phyloP scores from a whole-genome alignment of 805 yeast genomes.

The Cyberlindnera bimundalis region DNA sequence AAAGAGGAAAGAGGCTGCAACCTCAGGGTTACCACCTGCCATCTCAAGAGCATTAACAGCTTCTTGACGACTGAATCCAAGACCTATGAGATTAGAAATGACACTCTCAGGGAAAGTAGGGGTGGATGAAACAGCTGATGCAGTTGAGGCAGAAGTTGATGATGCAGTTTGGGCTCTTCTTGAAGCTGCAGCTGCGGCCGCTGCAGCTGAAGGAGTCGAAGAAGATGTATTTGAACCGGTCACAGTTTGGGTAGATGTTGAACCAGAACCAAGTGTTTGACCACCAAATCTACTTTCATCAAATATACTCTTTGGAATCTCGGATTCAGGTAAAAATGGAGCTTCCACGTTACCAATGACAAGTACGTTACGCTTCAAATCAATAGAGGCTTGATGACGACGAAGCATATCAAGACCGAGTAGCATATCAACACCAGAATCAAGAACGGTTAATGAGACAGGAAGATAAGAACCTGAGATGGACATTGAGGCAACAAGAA shows the following conservation, averaged over 20 bases:
- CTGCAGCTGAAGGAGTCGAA: constrained; percentile 14
- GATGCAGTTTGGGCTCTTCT: constrained; percentile 4
- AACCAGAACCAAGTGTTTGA: not conserved
- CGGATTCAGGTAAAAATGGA: constrained; percentile 68
- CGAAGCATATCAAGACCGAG: constrained; percentile 90
- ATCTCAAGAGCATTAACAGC: constrained; percentile 61
- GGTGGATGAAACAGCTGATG: not conserved
- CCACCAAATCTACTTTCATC: not conserved
- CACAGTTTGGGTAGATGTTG: not conserved
- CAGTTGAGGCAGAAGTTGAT: constrained; percentile 8
- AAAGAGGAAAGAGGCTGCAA: constrained; percentile 81
- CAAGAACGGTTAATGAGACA: constrained; percentile 68
- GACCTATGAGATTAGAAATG: constrained; percentile 47
- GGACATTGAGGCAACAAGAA: constrained; percentile 84
- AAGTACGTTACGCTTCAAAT: constrained; percentile 61
- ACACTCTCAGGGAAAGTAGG: constrained; percentile 32
- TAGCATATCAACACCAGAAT: constrained; percentile 67
- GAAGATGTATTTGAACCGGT: not conserved
- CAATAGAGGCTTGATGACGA: constrained; percentile 81
- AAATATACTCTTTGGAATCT: constrained; percentile 45
- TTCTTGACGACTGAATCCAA: constrained; percentile 70
- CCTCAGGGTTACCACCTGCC: constrained; percentile 75
- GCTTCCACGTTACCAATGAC: constrained; percentile 72
- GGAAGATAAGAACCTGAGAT: constrained; percentile 65
- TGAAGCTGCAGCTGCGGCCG: constrained; percentile 23